Conservation (phyloP, 1,139 yeast genomes). For the Blastobotrys buckinghamii region DNA sequence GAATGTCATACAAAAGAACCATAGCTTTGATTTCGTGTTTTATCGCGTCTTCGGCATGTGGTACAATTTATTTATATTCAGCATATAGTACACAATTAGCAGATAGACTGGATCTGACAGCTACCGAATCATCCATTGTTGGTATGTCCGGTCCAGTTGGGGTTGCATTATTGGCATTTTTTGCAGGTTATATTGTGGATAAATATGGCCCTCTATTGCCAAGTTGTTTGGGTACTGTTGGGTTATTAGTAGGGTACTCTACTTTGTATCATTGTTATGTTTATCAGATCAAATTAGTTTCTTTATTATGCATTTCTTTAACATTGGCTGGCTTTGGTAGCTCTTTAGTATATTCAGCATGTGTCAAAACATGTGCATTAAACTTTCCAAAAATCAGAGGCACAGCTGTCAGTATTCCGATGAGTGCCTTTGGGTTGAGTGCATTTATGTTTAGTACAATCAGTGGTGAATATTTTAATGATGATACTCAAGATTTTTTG, state of each 20-base stretch:
- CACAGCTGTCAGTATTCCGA: slow-evolving; percentile 33
- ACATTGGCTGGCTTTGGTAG: slow-evolving; percentile 31
- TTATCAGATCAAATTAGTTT: slow-evolving; percentile 19
- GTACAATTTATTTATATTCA: slow-evolving; percentile 53
- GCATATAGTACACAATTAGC: slow-evolving; percentile 61
- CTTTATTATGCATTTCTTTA: slow-evolving; percentile 25
- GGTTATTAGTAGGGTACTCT: slow-evolving; percentile 26
- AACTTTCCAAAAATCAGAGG: slow-evolving; percentile 33
- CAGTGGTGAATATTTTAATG: slow-evolving; percentile 28
- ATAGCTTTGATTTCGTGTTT: slow-evolving; percentile 20
- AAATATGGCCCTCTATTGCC: slow-evolving; percentile 45
- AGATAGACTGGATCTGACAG: slow-evolving; percentile 43
- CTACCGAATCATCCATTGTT: slow-evolving; percentile 48
- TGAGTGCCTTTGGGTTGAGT: slow-evolving; percentile 35
- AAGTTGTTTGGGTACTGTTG: slow-evolving; percentile 30
- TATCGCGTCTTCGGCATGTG: slow-evolving; percentile 45
- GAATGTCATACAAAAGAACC: slow-evolving; percentile 10
- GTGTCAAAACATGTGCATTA: slow-evolving; percentile 33
- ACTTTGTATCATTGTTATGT: slow-evolving; percentile 25
- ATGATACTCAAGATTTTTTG: slow-evolving; percentile 31
- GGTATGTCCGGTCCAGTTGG: slow-evolving; percentile 55
- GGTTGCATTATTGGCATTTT: slow-evolving; percentile 50
- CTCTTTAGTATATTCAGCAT: slow-evolving; percentile 30
- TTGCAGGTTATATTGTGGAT: slow-evolving; percentile 56
- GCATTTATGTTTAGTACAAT: slow-evolving; percentile 33